Conservation (phyloP, 2,329 filamentous ascomycete genomes). For the Mycogone perniciosa region DNA sequence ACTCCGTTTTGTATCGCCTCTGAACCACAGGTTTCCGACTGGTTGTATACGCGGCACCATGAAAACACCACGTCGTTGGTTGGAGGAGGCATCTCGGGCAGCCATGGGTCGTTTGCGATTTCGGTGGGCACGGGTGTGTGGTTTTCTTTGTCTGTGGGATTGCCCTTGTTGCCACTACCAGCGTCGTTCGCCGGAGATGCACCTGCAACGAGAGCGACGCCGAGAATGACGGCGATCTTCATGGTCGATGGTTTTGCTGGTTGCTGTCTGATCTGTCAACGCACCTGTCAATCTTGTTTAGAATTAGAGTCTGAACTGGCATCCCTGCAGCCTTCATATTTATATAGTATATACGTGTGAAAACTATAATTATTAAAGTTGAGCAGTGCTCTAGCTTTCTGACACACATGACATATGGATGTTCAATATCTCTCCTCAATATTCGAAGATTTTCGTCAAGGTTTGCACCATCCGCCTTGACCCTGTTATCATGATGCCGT, state of each 20-base stretch:
- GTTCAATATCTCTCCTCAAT: background rate
- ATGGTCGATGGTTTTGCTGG: background rate
- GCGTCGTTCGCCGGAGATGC: background rate
- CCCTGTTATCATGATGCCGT: no score
- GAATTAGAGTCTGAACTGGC: background rate
- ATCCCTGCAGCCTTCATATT: no score
- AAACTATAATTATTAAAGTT: no score
- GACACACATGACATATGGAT: background rate
- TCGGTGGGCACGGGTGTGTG: background rate
- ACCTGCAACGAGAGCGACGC: background rate
- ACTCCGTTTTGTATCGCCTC: background rate
- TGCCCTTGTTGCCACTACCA: background rate
- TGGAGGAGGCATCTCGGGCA: background rate
- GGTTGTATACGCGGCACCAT: constrained; percentile 5
- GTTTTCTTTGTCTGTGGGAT: no score
- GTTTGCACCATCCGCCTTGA: no score
- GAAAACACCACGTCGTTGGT: constrained; percentile 1
- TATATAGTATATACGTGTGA: no score
- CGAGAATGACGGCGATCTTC: no score
- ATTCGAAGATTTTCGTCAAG: no score
- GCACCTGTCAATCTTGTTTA: background rate
- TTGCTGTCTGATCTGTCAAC: background rate
- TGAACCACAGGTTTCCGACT: background rate
- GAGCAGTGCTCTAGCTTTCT: no score
- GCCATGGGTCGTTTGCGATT: background rate